Evolutionary conservation across 768 basidiomycete species (phyloP), one percentile per base, ranked within the genome.

Genomic region (Leccinum subgranulosum): DNA sequence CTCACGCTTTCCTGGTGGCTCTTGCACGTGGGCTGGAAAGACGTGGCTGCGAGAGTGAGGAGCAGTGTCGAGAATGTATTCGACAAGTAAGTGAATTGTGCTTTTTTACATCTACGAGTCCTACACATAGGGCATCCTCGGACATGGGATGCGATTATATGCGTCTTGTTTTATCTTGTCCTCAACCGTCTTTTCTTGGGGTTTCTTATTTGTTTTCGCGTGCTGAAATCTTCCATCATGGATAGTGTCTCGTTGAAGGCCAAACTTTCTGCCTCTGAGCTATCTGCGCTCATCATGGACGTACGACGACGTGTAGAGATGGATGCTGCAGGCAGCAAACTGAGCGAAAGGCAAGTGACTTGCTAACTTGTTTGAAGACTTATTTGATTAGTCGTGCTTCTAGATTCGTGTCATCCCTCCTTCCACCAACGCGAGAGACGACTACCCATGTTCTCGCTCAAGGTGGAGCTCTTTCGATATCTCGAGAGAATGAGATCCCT

Each of bases 1-100:
- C 75, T 97, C 51, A 92, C 90, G 0, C 81, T 95, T 64, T 90
- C 86, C 39, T 98, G 94, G 93, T 96, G 94, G 93, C 77, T 96
- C 10, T 66, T 96, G 55, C 87, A 97, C 67, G 88, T 93, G 4
- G 94, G 95, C 0, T 96, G 94, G 94, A 90, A 87, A 63, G 87
- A 88, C 57, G 80, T 98, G 0, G 85, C 83, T 0, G 84, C 85
- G 61, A 76, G 90, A 39, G 89, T 94, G 0, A 74, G 86, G 62
- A 74, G 80, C 33, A 88, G 83, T 0, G 92, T 94, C 0, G 87
- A 92, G 64, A 87, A 87, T 57, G 91, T 90, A 0, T 91, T 97
- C 56, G 87, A 91, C 53, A 84, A 84, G 94, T 95, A 58, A 62
- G 90, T 75, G 14, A 10, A 27, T 70, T 4, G 11, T 21, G 12